These are phyloP conservation scores for Melanomma pulvis-pyrius DNA, from an alignment of 495 filamentous ascomycete genomes.

Conservation along the genomic window DNA sequence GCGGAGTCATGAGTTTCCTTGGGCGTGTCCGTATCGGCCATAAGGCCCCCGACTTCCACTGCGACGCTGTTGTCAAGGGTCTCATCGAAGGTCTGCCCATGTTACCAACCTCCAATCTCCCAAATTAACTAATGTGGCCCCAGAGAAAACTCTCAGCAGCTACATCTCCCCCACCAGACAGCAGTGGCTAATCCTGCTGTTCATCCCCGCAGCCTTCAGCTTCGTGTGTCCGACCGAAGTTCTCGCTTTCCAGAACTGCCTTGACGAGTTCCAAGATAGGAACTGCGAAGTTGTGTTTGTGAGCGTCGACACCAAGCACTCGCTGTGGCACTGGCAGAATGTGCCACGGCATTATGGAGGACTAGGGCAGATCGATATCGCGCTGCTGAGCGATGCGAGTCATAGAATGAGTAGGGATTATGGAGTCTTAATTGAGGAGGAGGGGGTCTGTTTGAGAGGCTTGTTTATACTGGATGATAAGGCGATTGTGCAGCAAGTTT, in stretches of 20 bases:
- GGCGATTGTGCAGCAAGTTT: conserved; percentile 32
- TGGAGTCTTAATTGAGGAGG: conserved; percentile 33
- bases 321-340: conserved; percentile 34
- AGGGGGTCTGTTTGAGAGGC: conserved; percentile 32
- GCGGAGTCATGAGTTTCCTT: background rate
- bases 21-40: conserved; percentile 25
- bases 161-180: conserved; percentile 9
- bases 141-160: conserved; percentile 24
- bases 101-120: too few relatives aligned
- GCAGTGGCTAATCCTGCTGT: conserved; percentile 33
- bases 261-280: conserved; percentile 30
- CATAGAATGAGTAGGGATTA: conserved; percentile 35
- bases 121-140: background rate
- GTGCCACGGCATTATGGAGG: conserved; percentile 29
- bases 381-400: conserved; percentile 32
- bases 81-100: conserved; percentile 16
- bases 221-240: conserved; percentile 40
- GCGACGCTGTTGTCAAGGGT: conserved; percentile 27
- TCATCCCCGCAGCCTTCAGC: conserved; percentile 36
- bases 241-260: conserved; percentile 33
- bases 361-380: conserved; percentile 27
- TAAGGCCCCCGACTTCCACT: conserved; percentile 29
- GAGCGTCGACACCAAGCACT: conserved; percentile 45
- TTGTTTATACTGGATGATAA: conserved; percentile 32
- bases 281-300: conserved; percentile 31